Conservation (phyloP, 495 filamentous ascomycete genomes). For the Daldinia vernicosa region DNA sequence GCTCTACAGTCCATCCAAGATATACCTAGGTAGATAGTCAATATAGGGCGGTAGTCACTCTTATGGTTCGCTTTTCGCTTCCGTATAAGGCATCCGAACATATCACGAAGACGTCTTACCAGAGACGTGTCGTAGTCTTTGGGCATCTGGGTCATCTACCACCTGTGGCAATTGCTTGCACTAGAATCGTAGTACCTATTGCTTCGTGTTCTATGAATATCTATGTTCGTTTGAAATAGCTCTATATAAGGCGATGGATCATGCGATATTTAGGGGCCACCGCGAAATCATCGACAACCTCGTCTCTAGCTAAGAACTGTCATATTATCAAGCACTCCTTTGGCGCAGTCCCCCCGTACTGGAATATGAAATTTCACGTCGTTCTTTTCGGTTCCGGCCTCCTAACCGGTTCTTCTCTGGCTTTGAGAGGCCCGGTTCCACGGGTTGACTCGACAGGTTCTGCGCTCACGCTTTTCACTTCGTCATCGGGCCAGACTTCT, state of each 20-base stretch:
- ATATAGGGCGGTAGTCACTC: not conserved
- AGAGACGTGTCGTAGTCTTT: slow-evolving; percentile 21
- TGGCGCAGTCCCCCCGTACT: not conserved
- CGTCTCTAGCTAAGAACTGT: not conserved
- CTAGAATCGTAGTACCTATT: not conserved
- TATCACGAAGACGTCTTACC: slow-evolving; percentile 30
- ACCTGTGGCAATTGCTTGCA: not conserved
- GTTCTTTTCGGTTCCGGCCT: slow-evolving; percentile 17
- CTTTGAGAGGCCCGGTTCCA: slow-evolving; percentile 19
- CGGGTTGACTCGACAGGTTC: slow-evolving; percentile 11
- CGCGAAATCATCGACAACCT: not conserved
- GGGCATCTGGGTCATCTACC: not conserved
- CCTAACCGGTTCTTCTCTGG: slow-evolving; percentile 27
- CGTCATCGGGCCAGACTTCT: slow-evolving; percentile 1
- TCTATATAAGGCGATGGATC: slow-evolving; percentile 23
- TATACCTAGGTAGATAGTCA: not conserved
- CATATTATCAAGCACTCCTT: not conserved
- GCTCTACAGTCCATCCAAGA: not conserved
- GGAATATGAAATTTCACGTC: slow-evolving; percentile 17
- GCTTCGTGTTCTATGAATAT: not conserved
- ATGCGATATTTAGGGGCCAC: slow-evolving; percentile 1
- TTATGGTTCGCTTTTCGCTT: slow-evolving; percentile 32
- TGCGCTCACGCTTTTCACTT: not conserved
- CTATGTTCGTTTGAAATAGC: not conserved
- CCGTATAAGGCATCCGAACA: slow-evolving; percentile 22